phyloP scores from a whole-genome alignment of 1,284 basidiomycete species.

The Irpex rosettiformis region DNA sequence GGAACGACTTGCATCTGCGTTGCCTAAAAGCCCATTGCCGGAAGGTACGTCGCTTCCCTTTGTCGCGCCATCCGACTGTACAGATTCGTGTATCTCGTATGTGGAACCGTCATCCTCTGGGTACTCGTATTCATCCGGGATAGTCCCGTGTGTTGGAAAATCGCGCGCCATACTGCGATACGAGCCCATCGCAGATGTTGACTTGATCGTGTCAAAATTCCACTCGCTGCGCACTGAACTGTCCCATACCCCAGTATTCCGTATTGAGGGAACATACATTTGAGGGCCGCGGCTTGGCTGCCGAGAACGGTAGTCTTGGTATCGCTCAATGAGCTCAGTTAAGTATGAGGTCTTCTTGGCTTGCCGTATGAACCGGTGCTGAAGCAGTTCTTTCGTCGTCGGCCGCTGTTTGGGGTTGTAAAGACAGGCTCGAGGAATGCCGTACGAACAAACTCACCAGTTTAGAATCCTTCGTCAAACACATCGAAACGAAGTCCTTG shows the following conservation, averaged over 20 bases:
- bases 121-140: constrained; percentile 39
- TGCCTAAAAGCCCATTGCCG: constrained; percentile 43
- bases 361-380: constrained; percentile 87
- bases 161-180: constrained; percentile 67
- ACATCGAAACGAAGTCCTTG: constrained; percentile 89
- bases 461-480: constrained; percentile 90
- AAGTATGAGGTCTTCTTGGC: constrained; percentile 82
- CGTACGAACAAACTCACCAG: constrained; percentile 45
- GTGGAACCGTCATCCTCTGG: constrained; percentile 44
- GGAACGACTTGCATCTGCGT: constrained; percentile 56
- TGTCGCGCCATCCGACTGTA: constrained; percentile 56
- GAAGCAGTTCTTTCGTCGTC: constrained; percentile 85
- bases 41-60: constrained; percentile 54
- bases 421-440: constrained; percentile 15
- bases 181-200: constrained; percentile 70
- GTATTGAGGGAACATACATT: constrained; percentile 51
- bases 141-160: constrained; percentile 55
- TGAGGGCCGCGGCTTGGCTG: constrained; percentile 50
- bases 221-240: constrained; percentile 85
- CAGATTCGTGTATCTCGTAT: constrained; percentile 36
- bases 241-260: constrained; percentile 62
- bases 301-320: constrained; percentile 65
- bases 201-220: constrained; percentile 91
- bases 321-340: constrained; percentile 82
- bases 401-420: constrained; percentile 59